Evolutionary conservation across 2,329 filamentous ascomycete genomes (phyloP).

Genomic region (Diaporthe ilicicola): DNA sequence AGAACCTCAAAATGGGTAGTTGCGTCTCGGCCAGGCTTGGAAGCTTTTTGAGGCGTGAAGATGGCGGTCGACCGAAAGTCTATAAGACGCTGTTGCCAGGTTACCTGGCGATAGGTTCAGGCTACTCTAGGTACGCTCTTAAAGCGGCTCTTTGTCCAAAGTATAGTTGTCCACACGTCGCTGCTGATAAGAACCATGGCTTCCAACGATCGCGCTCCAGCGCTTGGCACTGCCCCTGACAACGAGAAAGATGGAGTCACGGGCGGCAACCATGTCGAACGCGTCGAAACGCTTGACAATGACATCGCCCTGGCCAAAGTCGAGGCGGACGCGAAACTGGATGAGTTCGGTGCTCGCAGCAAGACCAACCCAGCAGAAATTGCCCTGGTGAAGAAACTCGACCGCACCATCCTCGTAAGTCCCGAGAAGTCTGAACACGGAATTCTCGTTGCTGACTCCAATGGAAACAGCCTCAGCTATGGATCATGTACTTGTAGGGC

Average conservation of each 20-base stretch:
- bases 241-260: neutral
- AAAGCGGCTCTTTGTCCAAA: neutral
- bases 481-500: constrained; percentile 16
- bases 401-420: constrained; percentile 47
- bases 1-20: constrained; percentile 1
- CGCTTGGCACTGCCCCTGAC: neutral
- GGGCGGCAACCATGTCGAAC: neutral
- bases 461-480: neutral
- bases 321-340: neutral
- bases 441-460: neutral
- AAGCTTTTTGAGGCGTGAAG: neutral
- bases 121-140: neutral
- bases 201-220: neutral
- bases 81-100: neutral
- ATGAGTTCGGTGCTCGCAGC: constrained; percentile 40
- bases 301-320: neutral
- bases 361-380: constrained; percentile 47
- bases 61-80: neutral
- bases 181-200: neutral
- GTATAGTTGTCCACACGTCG: neutral
- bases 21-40: constrained; percentile 13
- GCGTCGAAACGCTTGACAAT: neutral
- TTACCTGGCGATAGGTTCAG: neutral
- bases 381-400: constrained; percentile 47
- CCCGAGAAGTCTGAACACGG: rapidly evolving